These are phyloP conservation scores for Ilex paraguariensis DNA, from an alignment of 305 asterid species.

Conservation along the genomic window DNA sequence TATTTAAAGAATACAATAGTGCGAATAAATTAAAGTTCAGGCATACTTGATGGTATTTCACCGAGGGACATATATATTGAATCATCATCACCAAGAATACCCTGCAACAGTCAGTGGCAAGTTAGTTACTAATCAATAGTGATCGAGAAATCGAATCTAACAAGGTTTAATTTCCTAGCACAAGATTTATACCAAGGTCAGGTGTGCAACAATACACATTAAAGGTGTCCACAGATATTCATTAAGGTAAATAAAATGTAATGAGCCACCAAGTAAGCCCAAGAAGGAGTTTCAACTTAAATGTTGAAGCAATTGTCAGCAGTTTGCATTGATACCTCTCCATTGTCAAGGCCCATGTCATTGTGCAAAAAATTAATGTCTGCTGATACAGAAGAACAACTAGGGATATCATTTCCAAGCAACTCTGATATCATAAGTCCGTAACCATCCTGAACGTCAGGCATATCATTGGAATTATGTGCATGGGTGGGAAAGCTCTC, in stretches of 20 bases:
- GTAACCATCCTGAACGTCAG: constrained; percentile 78
- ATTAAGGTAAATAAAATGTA: too few species aligned
- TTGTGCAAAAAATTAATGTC: constrained; percentile 71
- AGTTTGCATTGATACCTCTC: constrained; percentile 53
- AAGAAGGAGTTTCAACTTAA: not conserved
- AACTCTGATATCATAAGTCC: constrained; percentile 91
- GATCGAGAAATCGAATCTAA: not conserved
- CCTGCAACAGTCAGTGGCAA: constrained; percentile 45
- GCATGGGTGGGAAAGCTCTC: constrained; percentile 61
- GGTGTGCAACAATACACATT: not conserved
- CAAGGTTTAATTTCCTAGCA: too few species aligned
- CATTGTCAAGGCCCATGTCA: constrained; percentile 64
- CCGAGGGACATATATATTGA: constrained; percentile 93
- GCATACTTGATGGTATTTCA: constrained; percentile 92
- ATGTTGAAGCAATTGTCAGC: constrained; percentile 14
- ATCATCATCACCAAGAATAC: constrained; percentile 91
- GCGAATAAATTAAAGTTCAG: constrained; percentile 15
- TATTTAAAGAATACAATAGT: constrained; percentile 5
- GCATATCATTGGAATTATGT: constrained; percentile 47
- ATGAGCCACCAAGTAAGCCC: too few species aligned
- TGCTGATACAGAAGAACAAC: constrained; percentile 58
- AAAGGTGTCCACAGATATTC: not conserved
- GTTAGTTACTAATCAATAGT: not conserved
- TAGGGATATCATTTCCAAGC: constrained; percentile 72
- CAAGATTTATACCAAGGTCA: too few species aligned